A percentile compares a stretch with the other conserved stretches of the same genome.
These are phyloP conservation scores for Cryptococcus jaspeensis DNA, from an alignment of 1,284 basidiomycete genomes.

Conservation along the genomic window DNA sequence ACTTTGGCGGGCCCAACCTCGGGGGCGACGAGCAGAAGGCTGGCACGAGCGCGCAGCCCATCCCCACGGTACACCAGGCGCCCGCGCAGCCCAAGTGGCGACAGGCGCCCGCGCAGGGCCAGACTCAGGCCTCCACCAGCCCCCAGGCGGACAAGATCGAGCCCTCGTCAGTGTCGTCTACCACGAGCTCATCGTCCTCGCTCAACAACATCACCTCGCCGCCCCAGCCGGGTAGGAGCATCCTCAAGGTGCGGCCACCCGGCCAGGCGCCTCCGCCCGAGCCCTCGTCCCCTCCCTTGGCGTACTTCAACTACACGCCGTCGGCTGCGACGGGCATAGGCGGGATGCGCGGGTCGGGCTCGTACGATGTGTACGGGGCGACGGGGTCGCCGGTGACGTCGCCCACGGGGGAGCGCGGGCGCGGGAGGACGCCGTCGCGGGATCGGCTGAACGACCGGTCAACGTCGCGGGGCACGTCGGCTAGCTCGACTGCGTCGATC, in stretches of 20 bases:
- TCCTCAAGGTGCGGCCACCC: constrained; percentile 47
- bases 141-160: constrained; percentile 8
- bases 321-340: constrained; percentile 51
- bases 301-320: constrained; percentile 51
- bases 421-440: constrained; percentile 30
- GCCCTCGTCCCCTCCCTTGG: constrained; percentile 34
- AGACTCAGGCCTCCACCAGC: constrained; percentile 4
- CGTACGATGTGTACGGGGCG: constrained; percentile 17
- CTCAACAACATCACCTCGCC: constrained; percentile 27
- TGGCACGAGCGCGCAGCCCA: constrained; percentile 15
- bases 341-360: constrained; percentile 35
- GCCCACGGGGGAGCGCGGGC: constrained; percentile 30
- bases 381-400: constrained; percentile 29
- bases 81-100: constrained; percentile 49
- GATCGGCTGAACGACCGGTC: constrained; percentile 35
- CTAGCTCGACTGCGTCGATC: constrained; percentile 26
- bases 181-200: constrained; percentile 27
- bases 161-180: constrained; percentile 22
- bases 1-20: constrained; percentile 62
- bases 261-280: constrained; percentile 23
- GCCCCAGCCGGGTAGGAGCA: constrained; percentile 39
- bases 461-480: constrained; percentile 33
- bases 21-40: constrained; percentile 5
- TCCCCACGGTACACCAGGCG: constrained; percentile 35
- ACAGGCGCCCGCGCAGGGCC: constrained; percentile 10